These are phyloP conservation scores for Tulasnella sp. DNA, from an alignment of 768 basidiomycete species.

Conservation along the genomic window DNA sequence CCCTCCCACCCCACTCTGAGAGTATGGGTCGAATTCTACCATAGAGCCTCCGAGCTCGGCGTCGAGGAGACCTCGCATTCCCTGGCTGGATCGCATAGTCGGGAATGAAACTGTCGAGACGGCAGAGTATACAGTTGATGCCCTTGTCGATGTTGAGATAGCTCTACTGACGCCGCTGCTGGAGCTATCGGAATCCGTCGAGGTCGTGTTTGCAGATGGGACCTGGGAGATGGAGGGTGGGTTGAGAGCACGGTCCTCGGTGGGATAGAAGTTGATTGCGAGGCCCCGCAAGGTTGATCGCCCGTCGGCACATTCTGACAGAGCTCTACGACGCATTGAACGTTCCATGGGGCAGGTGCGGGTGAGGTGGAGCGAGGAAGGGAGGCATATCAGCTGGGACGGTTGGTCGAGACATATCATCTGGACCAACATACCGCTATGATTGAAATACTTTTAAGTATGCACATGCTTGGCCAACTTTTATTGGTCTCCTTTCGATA, in stretches of 20 bases:
- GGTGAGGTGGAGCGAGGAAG: not conserved
- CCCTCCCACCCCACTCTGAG: constrained; percentile 38
- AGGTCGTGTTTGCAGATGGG: not conserved
- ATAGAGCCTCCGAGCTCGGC: constrained; percentile 51
- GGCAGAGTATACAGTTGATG: constrained; percentile 8
- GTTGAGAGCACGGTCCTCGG: not conserved
- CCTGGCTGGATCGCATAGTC: constrained; percentile 34
- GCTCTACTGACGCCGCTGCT: constrained; percentile 6
- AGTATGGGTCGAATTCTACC: constrained; percentile 45
- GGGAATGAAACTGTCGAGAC: constrained; percentile 3
- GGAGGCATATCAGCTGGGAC: not conserved
- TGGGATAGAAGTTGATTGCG: constrained; percentile 14
- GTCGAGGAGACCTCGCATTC: constrained; percentile 48
- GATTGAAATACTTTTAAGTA: not conserved
- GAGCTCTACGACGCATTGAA: constrained; percentile 22
- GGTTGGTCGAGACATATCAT: not conserved
- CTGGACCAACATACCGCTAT: not conserved
- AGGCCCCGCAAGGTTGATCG: constrained; percentile 15
- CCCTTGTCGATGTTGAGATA: not conserved
- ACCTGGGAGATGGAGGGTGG: not conserved
- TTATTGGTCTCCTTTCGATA: not conserved
- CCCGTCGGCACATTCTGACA: constrained; percentile 6
- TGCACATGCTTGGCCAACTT: not conserved
- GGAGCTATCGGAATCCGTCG: not conserved
- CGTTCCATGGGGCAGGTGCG: not conserved